Evolutionary conservation across 495 filamentous ascomycete species (phyloP).

Genomic region (Talaromyces liani): DNA sequence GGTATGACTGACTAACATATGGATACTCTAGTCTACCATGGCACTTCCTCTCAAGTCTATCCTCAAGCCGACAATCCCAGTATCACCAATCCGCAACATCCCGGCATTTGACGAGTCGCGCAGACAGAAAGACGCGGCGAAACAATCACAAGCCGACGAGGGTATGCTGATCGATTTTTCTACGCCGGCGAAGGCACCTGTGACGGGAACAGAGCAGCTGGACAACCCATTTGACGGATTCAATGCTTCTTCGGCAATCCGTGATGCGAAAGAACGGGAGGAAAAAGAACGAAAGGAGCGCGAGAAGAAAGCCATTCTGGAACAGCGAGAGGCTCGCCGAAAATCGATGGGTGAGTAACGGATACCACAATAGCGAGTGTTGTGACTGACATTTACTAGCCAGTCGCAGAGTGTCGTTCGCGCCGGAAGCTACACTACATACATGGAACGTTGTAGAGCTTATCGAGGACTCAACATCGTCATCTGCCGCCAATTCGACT

Average conservation of each 20-base stretch:
- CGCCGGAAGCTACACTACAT: constrained; percentile 92
- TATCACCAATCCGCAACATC: constrained; percentile 54
- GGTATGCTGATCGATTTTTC: constrained; percentile 42
- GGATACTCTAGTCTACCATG: constrained; percentile 40
- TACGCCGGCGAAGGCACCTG: constrained; percentile 26
- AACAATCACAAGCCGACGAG: constrained; percentile 23
- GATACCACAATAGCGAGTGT: not conserved
- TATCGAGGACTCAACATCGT: constrained; percentile 77
- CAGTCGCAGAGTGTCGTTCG: constrained; percentile 92
- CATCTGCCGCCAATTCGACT: constrained; percentile 66
- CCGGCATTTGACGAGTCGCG: constrained; percentile 41
- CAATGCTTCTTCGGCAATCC: constrained; percentile 36
- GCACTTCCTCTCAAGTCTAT: constrained; percentile 66
- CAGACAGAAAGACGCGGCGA: constrained; percentile 3
- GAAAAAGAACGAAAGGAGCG: constrained; percentile 59
- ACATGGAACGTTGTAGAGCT: constrained; percentile 96
- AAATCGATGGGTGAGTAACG: constrained; percentile 64
- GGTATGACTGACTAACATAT: not conserved
- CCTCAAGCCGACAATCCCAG: constrained; percentile 72
- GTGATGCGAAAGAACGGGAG: constrained; percentile 64
- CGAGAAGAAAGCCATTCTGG: constrained; percentile 60
- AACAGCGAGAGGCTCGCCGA: constrained; percentile 74
- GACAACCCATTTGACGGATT: constrained; percentile 54
- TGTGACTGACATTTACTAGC: constrained; percentile 34
- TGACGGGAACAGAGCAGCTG: constrained; percentile 29